phyloP scores from a whole-genome alignment of 192 early-diverging fungal genomes.

The Coemansia sp. region DNA sequence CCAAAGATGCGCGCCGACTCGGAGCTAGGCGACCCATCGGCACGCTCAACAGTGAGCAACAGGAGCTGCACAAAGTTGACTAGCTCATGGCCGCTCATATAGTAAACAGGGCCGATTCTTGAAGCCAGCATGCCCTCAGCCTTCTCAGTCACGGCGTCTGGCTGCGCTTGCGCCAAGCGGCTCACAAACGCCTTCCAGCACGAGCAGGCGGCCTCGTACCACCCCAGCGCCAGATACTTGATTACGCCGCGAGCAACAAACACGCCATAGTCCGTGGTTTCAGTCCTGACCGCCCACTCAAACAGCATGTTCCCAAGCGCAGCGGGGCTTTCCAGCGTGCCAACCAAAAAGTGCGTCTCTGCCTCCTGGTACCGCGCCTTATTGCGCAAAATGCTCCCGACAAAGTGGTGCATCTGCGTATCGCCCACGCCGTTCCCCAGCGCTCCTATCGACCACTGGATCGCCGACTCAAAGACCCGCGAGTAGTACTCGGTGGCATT shows the following conservation, averaged over 20 bases:
- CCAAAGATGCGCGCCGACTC: slow-evolving; percentile 21
- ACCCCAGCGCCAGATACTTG: slow-evolving; percentile 69
- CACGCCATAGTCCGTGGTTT: slow-evolving; percentile 69
- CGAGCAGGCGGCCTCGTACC: slow-evolving; percentile 56
- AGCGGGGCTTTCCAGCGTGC: slow-evolving; percentile 79
- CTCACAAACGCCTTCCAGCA: slow-evolving; percentile 57
- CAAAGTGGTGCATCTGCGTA: slow-evolving; percentile 49
- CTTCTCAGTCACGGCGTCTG: slow-evolving; percentile 17
- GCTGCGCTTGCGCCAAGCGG: slow-evolving; percentile 20
- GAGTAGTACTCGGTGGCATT: slow-evolving; percentile 52
- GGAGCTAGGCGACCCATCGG: slow-evolving; percentile 33
- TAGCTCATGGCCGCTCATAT: slow-evolving; percentile 53
- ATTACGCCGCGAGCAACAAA: slow-evolving; percentile 81
- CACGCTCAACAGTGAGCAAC: slow-evolving; percentile 66
- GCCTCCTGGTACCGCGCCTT: slow-evolving; percentile 78
- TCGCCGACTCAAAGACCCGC: slow-evolving; percentile 48
- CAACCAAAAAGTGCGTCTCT: slow-evolving; percentile 85
- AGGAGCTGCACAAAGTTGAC: slow-evolving; percentile 71
- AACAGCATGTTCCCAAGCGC: slow-evolving; percentile 73
- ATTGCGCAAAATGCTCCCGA: slow-evolving; percentile 50
- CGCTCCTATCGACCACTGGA: slow-evolving; percentile 48
- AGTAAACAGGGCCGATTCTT: slow-evolving; percentile 54
- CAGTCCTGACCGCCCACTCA: slow-evolving; percentile 72
- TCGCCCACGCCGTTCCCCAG: slow-evolving; percentile 37
- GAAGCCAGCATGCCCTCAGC: slow-evolving; percentile 35